Percentiles rank a stretch among this genome's conserved stretches.
These are phyloP conservation scores for Termitomyces sp. DNA, from an alignment of 768 basidiomycete genomes.

Conservation along the genomic window DNA sequence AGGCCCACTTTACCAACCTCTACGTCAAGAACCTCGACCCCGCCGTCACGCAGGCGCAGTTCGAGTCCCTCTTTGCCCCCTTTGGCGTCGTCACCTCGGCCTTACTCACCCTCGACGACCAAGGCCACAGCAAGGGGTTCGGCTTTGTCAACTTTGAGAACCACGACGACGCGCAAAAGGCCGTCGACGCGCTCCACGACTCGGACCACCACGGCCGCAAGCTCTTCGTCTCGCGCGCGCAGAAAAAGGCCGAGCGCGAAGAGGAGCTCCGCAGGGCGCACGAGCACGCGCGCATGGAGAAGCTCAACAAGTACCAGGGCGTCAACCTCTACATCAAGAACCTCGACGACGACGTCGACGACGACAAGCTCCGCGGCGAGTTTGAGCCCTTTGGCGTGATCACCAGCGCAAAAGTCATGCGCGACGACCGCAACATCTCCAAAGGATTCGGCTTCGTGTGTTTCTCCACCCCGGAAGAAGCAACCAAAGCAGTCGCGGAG, in stretches of 20 bases:
- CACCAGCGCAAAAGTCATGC: slow-evolving; percentile 99
- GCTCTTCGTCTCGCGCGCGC: slow-evolving; percentile 92
- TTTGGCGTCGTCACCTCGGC: slow-evolving; percentile 89
- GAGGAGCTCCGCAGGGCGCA: slow-evolving; percentile 92
- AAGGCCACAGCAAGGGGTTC: slow-evolving; percentile 93
- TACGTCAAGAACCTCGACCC: slow-evolving; percentile 96
- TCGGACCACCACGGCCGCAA: slow-evolving; percentile 80
- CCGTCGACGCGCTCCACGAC: slow-evolving; percentile 88
- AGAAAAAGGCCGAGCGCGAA: slow-evolving; percentile 98
- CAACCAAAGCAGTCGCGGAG: slow-evolving; percentile 98
- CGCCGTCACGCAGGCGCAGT: slow-evolving; percentile 80
- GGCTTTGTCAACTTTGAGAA: slow-evolving; percentile 96
- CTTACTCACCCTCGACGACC: slow-evolving; percentile 76
- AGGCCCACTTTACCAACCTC: slow-evolving; percentile 95
- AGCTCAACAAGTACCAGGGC: slow-evolving; percentile 96
- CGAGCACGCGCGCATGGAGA: slow-evolving; percentile 95
- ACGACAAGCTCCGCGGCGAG: slow-evolving; percentile 93
- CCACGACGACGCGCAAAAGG: slow-evolving; percentile 88
- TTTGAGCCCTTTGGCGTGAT: slow-evolving; percentile 97
- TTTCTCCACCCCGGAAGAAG: slow-evolving; percentile 97
- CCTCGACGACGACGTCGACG: slow-evolving; percentile 95
- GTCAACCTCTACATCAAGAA: slow-evolving; percentile 99
- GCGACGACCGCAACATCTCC: slow-evolving; percentile 88
- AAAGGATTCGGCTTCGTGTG: slow-evolving; percentile 99
- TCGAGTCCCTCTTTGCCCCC: slow-evolving; percentile 68